A percentile compares a stretch with the other conserved stretches of the same genome.
phyloP scores from a whole-genome alignment of 2,329 filamentous ascomycete genomes.

The Alternaria triticina region DNA sequence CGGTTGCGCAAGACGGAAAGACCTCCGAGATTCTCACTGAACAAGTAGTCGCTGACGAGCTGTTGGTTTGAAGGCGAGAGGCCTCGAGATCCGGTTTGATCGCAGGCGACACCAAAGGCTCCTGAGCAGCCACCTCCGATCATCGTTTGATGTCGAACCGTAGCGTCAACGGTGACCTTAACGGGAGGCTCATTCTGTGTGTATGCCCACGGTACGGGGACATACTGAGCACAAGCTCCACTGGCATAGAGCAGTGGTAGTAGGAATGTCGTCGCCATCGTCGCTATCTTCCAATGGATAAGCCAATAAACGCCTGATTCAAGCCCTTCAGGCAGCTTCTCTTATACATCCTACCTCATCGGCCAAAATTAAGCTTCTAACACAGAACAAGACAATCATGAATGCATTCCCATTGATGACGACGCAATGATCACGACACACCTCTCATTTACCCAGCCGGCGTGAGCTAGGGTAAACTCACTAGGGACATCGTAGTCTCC shows the following conservation, averaged over 20 bases:
- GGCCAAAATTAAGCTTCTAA: not conserved
- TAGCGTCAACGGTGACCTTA: conserved; percentile 1
- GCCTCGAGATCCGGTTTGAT: conserved; percentile 9
- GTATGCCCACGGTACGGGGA: conserved; percentile 8
- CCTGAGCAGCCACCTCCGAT: conserved; percentile 14
- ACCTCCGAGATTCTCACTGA: conserved; percentile 51
- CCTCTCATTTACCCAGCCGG: not conserved
- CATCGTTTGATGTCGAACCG: conserved; percentile 9
- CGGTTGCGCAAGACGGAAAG: conserved; percentile 53
- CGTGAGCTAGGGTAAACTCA: not conserved
- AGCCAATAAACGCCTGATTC: not conserved
- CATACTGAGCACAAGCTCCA: conserved; percentile 1
- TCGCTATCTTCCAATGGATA: not conserved
- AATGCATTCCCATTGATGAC: not conserved
- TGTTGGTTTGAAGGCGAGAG: conserved; percentile 45
- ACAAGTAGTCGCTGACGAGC: conserved; percentile 50
- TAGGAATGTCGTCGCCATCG: not conserved
- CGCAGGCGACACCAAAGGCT: conserved; percentile 13
- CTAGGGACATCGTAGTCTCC: not conserved
- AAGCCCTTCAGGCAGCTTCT: not conserved
- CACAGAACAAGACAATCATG: not conserved
- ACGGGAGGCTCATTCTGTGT: not conserved
- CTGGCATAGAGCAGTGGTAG: conserved; percentile 2
- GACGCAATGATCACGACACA: not conserved
- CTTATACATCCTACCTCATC: not conserved